Evolutionary conservation across 768 basidiomycete genomes (phyloP), one percentile per base, ranked within the genome.

Genomic region (Suillus cothurnatus): DNA sequence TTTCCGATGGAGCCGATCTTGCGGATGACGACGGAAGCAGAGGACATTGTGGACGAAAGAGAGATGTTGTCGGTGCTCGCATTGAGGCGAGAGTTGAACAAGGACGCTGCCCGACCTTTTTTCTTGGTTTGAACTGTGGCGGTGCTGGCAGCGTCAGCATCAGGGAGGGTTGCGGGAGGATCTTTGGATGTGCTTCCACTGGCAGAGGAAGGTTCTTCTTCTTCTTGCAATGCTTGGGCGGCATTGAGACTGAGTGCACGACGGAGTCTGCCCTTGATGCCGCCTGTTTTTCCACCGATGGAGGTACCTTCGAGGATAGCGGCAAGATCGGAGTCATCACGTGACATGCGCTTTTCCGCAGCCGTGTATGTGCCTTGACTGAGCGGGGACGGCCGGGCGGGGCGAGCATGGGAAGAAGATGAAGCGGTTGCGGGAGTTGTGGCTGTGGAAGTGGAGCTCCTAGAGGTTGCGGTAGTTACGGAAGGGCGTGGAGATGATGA

Each of bases 41-140:
- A 94, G 68, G 91, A 93, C 70, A 97, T 96, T 53, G 97, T 97
- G 9, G 93, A 95, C 23, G 91, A 92, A 45, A 99, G 85, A 32
- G 95, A 97, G 69, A 99, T 97, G 77, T 97, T 97, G 77, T 97
- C 95, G 50, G 94, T 96, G 62, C 89, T 92, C 50, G 89, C 87
- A 74, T 97, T 97, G 71, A 93, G 79, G 68, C 91, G 88, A 68
- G 92, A 87, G 76, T 95, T 97, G 84, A 99, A 96, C 68, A 98
- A 74, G 26, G 88, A 84, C 50, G 89, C 86, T 0, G 88, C 88
- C 21, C 89, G 88, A 50, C 86, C 84, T 74, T 86, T 86, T 79
- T 91, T 93, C 83, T 92, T 92, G 34, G 81, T 79, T 50, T 82
- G 84, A 1, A 81, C 79, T 2, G 84, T 84, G 53, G 81, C 75